phyloP scores from a whole-genome alignment of 108 stramenopile species.

The Phaeodactylum tricornutum region DNA sequence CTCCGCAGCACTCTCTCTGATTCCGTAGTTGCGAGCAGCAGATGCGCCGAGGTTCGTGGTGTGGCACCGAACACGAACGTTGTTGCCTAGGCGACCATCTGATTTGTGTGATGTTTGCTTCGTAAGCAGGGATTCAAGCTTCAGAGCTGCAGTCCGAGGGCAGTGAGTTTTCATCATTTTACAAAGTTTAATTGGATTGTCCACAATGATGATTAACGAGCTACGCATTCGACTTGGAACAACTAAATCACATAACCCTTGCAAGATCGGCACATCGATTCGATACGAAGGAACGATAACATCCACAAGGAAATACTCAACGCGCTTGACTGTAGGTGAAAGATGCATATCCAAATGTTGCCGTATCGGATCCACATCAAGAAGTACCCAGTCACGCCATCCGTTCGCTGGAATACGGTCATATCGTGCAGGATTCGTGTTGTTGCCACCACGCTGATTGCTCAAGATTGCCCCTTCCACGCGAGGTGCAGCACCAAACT shows the following conservation, averaged over 20 bases:
- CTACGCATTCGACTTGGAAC: conserved; percentile 16
- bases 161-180: neutral
- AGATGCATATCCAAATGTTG: conserved; percentile 3
- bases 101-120: no score
- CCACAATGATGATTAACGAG: conserved; percentile 34
- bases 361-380: conserved; percentile 12
- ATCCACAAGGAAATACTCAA: conserved; percentile 23
- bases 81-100: no score
- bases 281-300: conserved; percentile 50
- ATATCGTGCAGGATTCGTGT: conserved; percentile 19
- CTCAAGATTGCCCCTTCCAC: conserved; percentile 12
- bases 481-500: conserved; percentile 21
- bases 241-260: conserved; percentile 20
- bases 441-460: conserved; percentile 28
- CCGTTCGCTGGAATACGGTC: conserved; percentile 17
- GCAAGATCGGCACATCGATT: conserved; percentile 20
- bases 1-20: conserved; percentile 32
- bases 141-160: neutral
- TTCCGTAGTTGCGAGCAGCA: conserved; percentile 27
- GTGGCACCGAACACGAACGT: conserved; percentile 32
- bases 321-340: no score
- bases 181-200: conserved; percentile 16
- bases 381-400: conserved; percentile 27
- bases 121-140: conserved; percentile 14
- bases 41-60: conserved; percentile 26